Base-by-base conservation (phyloP, 2,329 filamentous ascomycete species). In the Madurella mycetomatis region DNA sequence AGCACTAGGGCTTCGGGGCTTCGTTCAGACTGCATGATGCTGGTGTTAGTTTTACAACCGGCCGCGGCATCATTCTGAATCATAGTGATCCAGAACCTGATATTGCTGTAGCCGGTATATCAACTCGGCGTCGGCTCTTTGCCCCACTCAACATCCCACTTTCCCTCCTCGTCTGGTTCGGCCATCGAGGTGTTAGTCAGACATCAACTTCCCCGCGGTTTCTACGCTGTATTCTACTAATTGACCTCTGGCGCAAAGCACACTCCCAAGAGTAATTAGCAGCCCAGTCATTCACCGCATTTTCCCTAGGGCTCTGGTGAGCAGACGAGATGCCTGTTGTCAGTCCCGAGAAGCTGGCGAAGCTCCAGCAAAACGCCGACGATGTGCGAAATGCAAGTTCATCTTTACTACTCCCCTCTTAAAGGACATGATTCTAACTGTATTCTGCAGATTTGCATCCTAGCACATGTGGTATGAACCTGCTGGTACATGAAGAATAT, bases 371-470 rank as follows among this genome's bases (percentile, higher is more conserved):
- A 70, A 87, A 92, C 69, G 84, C 91, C 64, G 84, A 92, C 62
- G 88, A 92, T 72, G 87, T 99, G 69, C 84, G 94, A 77, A 99
- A 99, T 81, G 91, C 95, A 78, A 71, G 83, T 70, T 30, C 16
- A 12, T 64, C 60, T 60, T 53, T 52, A 51, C 41, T 25, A 7
- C 15, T 61, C n/a, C 30, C 9, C 30, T 17, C 15, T 19, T 40
- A 59, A 59, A 55, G 37, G 31, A 32, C 40, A 57, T 57, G 61
- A 51, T 32, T 12, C 66, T 73, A 65, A 73, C 65, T 56, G 47
- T 63, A 66, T 34, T 39, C 31, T n/a, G 18, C 55, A 63, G 88
- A 96, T 96, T 62, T 96, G 92, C 71, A 96, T 97, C 65, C 76
- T 97, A 62, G 92, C 92, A 45, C 92, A 97, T 70, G 92, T 97